phyloP scores from a whole-genome alignment of 139 green algal genomes.

The Cymbomonas tetramitiformis region DNA sequence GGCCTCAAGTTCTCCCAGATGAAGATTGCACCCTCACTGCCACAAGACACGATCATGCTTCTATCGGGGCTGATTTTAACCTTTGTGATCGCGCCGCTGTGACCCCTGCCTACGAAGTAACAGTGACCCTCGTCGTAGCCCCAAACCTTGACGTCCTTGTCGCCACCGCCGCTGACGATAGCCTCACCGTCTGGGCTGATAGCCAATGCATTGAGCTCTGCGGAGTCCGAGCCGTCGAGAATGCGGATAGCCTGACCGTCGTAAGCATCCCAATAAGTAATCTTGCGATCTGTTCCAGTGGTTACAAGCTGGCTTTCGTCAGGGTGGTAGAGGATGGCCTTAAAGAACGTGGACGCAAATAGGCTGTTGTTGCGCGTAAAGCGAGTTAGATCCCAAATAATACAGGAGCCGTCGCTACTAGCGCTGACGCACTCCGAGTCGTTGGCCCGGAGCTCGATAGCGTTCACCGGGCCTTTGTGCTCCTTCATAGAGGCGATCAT shows the following conservation, averaged over 20 bases:
- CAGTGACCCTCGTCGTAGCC: conserved; percentile 68
- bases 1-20: conserved; percentile 49
- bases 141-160: conserved; percentile 66
- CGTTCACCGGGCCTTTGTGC: conserved; percentile 58
- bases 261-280: conserved; percentile 72
- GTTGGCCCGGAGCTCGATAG: conserved; percentile 32
- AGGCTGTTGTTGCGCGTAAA: conserved; percentile 49
- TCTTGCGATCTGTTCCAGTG: conserved; percentile 61
- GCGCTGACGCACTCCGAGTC: conserved; percentile 55
- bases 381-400: conserved; percentile 68
- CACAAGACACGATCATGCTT: conserved; percentile 50
- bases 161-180: conserved; percentile 47
- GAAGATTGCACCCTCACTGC: conserved; percentile 59
- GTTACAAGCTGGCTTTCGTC: conserved; percentile 55
- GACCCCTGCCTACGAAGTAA: conserved; percentile 46
- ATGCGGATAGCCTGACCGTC: conserved; percentile 67
- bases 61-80: conserved; percentile 46
- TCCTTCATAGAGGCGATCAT: conserved; percentile 74
- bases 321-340: conserved; percentile 51
- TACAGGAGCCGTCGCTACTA: conserved; percentile 56
- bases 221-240: conserved; percentile 46
- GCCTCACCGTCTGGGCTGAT: conserved; percentile 43
- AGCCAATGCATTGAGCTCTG: conserved; percentile 47
- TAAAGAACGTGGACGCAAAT: conserved; percentile 69
- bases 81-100: conserved; percentile 44